A percentile compares a stretch with the other conserved stretches of the same genome.
Evolutionary conservation across 164 flowering plant genomes (phyloP).

Genomic region (Piper betle): DNA sequence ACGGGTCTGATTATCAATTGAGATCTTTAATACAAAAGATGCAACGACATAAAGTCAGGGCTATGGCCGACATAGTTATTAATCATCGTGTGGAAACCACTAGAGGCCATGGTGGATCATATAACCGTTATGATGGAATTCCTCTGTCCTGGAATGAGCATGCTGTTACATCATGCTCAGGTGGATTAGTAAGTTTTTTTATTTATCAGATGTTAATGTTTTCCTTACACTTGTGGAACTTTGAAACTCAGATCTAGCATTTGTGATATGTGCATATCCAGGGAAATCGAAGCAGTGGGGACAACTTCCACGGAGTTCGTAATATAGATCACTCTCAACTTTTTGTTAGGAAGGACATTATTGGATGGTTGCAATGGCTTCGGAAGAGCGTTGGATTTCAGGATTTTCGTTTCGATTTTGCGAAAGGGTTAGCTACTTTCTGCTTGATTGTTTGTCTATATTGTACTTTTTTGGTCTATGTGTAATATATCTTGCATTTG

Average conservation of each 20-base stretch:
- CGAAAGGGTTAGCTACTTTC: constrained; percentile 48
- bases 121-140: constrained; percentile 88
- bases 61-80: constrained; percentile 94
- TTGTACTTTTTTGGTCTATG: too few species aligned
- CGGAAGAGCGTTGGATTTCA: constrained; percentile 64
- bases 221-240: not conserved
- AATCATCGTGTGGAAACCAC: constrained; percentile 93
- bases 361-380: constrained; percentile 71
- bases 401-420: constrained; percentile 98
- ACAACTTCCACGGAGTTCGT: constrained; percentile 83
- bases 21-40: constrained; percentile 58
- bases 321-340: constrained; percentile 74
- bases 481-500: too few species aligned
- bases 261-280: constrained; percentile 6
- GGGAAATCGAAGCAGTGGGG: constrained; percentile 88
- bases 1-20: constrained; percentile 68
- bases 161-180: constrained; percentile 85
- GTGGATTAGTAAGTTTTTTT: constrained; percentile 70
- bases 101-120: constrained; percentile 71
- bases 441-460: constrained; percentile 3
- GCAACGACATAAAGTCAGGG: constrained; percentile 61
- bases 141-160: constrained; percentile 81
- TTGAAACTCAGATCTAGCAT: not conserved
- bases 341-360: constrained; percentile 73
- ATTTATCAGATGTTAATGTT: not conserved